Percentiles rank a stretch among this genome's conserved stretches.
Evolutionary conservation across 1,139 yeast species (phyloP).

Genomic region (Debaryomyces subglobosus): DNA sequence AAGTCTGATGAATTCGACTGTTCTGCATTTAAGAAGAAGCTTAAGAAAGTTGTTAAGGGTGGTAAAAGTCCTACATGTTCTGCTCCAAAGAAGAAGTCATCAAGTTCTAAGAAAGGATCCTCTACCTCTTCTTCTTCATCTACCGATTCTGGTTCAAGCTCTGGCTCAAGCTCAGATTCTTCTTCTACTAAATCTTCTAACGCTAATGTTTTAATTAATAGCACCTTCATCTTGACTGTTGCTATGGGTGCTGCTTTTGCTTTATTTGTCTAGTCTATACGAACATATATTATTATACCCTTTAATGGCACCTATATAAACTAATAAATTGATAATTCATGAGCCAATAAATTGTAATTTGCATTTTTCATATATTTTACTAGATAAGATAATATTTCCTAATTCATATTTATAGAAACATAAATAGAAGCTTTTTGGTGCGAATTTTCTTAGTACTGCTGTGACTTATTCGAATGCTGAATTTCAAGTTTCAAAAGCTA

Average conservation of each 20-base stretch:
- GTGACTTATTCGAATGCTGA: background rate
- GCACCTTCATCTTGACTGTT: conserved; percentile 9
- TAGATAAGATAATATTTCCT: conserved; percentile 3
- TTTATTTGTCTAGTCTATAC: conserved; percentile 7
- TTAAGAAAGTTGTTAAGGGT: conserved; percentile 37
- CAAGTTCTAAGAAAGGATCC: conserved; percentile 21
- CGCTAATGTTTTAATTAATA: conserved; percentile 8
- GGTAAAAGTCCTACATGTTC: conserved; percentile 52
- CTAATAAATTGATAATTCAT: background rate
- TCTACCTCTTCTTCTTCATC: conserved; percentile 12
- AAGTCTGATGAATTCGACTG: conserved; percentile 46
- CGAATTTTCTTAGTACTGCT: conserved; percentile 1
- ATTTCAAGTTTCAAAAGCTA: background rate
- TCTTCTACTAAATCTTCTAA: conserved; percentile 10
- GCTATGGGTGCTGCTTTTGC: conserved; percentile 9
- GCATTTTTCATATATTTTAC: background rate
- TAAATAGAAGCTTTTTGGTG: conserved; percentile 1
- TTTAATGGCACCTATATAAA: background rate
- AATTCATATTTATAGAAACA: background rate
- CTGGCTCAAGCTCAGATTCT: conserved; percentile 13
- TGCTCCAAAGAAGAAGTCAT: conserved; percentile 30
- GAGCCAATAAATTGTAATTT: background rate
- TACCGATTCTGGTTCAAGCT: conserved; percentile 11
- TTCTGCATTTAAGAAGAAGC: conserved; percentile 36
- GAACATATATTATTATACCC: background rate